A percentile compares a stretch with the other conserved stretches of the same genome.
Evolutionary conservation across 352 stramenopile genomes (phyloP).

Genomic region (Phytophthora fragariaefolia): DNA sequence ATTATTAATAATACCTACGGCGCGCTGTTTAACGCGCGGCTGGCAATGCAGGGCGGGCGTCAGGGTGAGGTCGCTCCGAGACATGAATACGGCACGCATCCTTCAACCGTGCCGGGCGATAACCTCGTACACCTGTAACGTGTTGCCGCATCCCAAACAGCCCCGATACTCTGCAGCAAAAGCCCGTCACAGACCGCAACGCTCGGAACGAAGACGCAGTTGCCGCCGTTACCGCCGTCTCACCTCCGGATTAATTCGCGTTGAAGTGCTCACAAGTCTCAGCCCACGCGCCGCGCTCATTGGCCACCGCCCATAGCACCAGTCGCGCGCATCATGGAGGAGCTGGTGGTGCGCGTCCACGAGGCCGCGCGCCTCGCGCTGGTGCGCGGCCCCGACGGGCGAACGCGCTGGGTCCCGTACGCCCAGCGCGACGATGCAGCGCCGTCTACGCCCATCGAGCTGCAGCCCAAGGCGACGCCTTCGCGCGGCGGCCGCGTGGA

Average conservation of each 20-base stretch:
- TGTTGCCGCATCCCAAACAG: too few relatives aligned
- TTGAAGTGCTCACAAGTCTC: conserved; percentile 1
- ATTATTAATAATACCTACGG: too few relatives aligned
- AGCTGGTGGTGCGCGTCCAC: conserved; percentile 39
- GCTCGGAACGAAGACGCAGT: background rate
- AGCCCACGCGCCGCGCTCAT: background rate
- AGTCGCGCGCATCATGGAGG: background rate
- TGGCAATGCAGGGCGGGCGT: background rate
- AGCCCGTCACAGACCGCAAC: too few relatives aligned
- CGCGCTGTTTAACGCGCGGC: background rate
- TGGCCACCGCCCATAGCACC: background rate
- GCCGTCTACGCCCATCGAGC: conserved; percentile 16
- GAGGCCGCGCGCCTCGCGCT: conserved; percentile 37
- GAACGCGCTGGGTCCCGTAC: conserved; percentile 31
- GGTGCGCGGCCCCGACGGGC: conserved; percentile 22
- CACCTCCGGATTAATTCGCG: background rate
- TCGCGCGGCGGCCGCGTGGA: conserved; percentile 23
- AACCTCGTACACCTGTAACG: too few relatives aligned
- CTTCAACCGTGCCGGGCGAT: too few relatives aligned
- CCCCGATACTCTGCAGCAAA: too few relatives aligned
- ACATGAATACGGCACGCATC: too few relatives aligned
- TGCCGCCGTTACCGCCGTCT: background rate
- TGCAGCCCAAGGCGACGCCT: conserved; percentile 15
- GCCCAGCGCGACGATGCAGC: conserved; percentile 4
- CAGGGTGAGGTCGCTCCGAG: background rate